Percentiles rank a stretch among this genome's conserved stretches.
phyloP scores from a whole-genome alignment of 768 basidiomycete species.

The Mycena rosella region DNA sequence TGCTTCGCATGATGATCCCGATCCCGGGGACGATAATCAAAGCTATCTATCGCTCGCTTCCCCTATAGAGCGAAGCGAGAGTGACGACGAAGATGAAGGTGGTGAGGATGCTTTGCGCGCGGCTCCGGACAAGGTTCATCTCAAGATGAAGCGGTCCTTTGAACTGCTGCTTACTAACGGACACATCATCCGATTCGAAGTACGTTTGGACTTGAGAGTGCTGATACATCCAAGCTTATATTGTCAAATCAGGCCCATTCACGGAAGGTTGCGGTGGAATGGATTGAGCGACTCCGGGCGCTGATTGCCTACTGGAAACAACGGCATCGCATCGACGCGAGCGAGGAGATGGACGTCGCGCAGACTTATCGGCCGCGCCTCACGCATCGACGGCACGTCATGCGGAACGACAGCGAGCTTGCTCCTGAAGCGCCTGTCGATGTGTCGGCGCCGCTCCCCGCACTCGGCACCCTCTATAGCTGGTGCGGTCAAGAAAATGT shows the following conservation, averaged over 20 bases:
- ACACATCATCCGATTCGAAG: constrained; percentile 82
- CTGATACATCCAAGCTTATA: not conserved
- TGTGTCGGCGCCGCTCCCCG: constrained; percentile 65
- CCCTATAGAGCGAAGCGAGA: constrained; percentile 53
- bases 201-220: constrained; percentile 48
- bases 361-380: constrained; percentile 69
- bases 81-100: constrained; percentile 76
- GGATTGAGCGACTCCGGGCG: constrained; percentile 82
- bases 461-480: constrained; percentile 78
- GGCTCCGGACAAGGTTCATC: constrained; percentile 55
- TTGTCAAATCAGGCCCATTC: constrained; percentile 68
- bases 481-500: constrained; percentile 56
- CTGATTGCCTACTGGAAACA: constrained; percentile 85
- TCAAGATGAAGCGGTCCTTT: constrained; percentile 78
- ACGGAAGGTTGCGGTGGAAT: constrained; percentile 78
- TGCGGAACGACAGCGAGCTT: constrained; percentile 54
- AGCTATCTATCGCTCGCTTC: constrained; percentile 48
- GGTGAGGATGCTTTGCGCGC: constrained; percentile 67
- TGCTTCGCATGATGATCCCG: constrained; percentile 51
- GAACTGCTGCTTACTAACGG: constrained; percentile 82
- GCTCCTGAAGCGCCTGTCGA: constrained; percentile 67
- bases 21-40: constrained; percentile 47
- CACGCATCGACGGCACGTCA: constrained; percentile 66
- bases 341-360: constrained; percentile 84
- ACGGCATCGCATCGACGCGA: constrained; percentile 80